A percentile compares a stretch with the other conserved stretches of the same genome.
These are phyloP conservation scores for Emmonsiellopsis sp. DNA, from an alignment of 2,329 filamentous ascomycete species.

Conservation along the genomic window DNA sequence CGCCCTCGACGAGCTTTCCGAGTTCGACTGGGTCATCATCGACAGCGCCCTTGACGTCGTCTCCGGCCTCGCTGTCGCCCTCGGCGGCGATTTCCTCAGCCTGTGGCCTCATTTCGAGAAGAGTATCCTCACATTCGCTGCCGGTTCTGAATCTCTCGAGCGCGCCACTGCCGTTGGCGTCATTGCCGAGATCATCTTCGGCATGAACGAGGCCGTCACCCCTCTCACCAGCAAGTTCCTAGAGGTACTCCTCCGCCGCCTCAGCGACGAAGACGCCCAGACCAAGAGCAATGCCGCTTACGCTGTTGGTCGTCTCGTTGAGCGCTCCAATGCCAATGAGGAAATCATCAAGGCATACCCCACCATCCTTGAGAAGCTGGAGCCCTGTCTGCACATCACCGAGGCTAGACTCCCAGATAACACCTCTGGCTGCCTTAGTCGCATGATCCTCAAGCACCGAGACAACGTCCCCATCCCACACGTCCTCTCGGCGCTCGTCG, in stretches of 20 bases:
- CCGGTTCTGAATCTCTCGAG: conserved; percentile 77
- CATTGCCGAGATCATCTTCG: conserved; percentile 80
- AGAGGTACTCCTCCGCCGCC: conserved; percentile 72
- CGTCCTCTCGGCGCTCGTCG: conserved; percentile 71
- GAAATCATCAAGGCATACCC: conserved; percentile 68
- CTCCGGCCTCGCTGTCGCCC: conserved; percentile 70
- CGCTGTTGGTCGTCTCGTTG: conserved; percentile 74
- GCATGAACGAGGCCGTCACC: conserved; percentile 73
- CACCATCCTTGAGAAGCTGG: conserved; percentile 73
- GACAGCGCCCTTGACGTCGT: conserved; percentile 91
- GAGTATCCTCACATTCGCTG: conserved; percentile 77
- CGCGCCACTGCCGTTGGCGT: conserved; percentile 84
- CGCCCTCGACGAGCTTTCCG: conserved; percentile 70
- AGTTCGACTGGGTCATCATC: conserved; percentile 95
- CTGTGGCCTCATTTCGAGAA: conserved; percentile 96
- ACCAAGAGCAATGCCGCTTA: conserved; percentile 95
- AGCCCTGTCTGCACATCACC: conserved; percentile 68
- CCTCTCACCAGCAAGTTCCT: conserved; percentile 70
- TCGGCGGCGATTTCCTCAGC: conserved; percentile 73
- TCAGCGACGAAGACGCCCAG: conserved; percentile 82
- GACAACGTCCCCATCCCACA: conserved; percentile 70
- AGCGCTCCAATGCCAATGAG: conserved; percentile 65
- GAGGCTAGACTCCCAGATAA: conserved; percentile 85
- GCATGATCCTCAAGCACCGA: conserved; percentile 88
- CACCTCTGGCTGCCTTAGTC: conserved; percentile 78